Base-by-base conservation (phyloP, 1,139 yeast genomes). In the Kurtzmaniella natalensis region DNA sequence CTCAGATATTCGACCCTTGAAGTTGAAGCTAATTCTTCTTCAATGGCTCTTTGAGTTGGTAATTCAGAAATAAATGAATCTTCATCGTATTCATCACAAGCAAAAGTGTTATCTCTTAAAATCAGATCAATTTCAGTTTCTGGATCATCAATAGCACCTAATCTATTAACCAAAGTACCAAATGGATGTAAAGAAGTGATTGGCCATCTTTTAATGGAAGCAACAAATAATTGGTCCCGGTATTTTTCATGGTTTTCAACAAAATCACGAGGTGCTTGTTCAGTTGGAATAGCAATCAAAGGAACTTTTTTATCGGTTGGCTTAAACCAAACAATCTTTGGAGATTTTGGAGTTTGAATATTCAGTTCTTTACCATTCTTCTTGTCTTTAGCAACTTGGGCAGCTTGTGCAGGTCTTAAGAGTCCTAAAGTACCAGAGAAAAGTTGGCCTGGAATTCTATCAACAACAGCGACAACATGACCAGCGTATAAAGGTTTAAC, bases 221-320 rank as follows among this genome's bases (percentile, higher is more conserved):
- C 97, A 42, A 92, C 94, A 53, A 92, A 92, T 35, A 88, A 65
- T 48, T 82, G 85, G 53, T 86, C 79, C 0, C 86, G 72, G 49
- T 92, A 92, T 35, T 70, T 72, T 38, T 85, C 95, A 45, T 88
- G 95, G 49, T 88, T 87, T 44, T 88, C 96, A 28, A 92, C 94
- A 61, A 92, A 89, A 57, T 92, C 97, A 41, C 76, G 77, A 24
- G 98, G 98, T 0, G 96, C 98, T 57, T 92, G 96, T 53, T 92
- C 98, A 2, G 97, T 92, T 28, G 98, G 98, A 46, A 92, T 92
- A 10, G 98, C 98, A 65, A 92, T 89, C 45, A 92, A 72, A 5
- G 98, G 98, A 14, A 92, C 98, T 45, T 94, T 86, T 60, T 92
- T 92, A 57, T 92, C 98, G 2, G 96, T 88, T 22, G 98, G 98